Evolutionary conservation across 2,329 filamentous ascomycete species (phyloP), one percentile per base, ranked within the genome.

Genomic region (Fusarium avenaceum): DNA sequence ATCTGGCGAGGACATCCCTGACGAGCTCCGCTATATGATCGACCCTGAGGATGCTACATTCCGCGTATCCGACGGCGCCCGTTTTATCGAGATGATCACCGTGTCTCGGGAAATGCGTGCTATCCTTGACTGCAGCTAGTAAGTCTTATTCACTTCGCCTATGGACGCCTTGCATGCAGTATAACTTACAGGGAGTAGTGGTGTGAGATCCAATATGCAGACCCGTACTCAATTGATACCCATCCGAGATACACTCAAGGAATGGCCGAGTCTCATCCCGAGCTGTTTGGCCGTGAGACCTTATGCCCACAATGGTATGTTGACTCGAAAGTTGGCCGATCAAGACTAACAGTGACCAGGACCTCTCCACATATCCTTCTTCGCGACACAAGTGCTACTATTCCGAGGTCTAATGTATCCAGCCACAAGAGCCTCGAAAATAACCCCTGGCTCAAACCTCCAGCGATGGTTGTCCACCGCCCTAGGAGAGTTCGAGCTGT

Each of bases 341-440:
- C 30, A 28, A 15, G 17, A 9, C 52, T 67, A 26, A 58, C 52
- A 73, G 67, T 2, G 19, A 30, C 26, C 50, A 69, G 77, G 76
- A 14, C 80, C 81, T 7, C 73, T 84, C 3, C 80, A 83, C 51
- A 71, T 84, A 1, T 76, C 80, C 1, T 83, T 78, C 50, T 82
- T 80, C 33, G 79, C 81, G 26, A 73, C 78, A 4, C 77, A 82
- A 46, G 79, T 79, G 3, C 76, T 84, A 0, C 74, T 81, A 8
- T 81, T 80, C 45, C 77, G 82, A 5, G 81, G 80, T 0, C 74
- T 84, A 2, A 83, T 84, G 80, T 79, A 77, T 15, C 82, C 82
- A 7, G 81, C 81, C 2, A 82, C 80, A 3, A 79, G 78, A 49
- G 75, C 74, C 3, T 77, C 82, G 8, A 83, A 82, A 32, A 65